Base-by-base conservation (phyloP, 2,329 filamentous ascomycete genomes). In the Ceratocystis diversiconidia region DNA sequence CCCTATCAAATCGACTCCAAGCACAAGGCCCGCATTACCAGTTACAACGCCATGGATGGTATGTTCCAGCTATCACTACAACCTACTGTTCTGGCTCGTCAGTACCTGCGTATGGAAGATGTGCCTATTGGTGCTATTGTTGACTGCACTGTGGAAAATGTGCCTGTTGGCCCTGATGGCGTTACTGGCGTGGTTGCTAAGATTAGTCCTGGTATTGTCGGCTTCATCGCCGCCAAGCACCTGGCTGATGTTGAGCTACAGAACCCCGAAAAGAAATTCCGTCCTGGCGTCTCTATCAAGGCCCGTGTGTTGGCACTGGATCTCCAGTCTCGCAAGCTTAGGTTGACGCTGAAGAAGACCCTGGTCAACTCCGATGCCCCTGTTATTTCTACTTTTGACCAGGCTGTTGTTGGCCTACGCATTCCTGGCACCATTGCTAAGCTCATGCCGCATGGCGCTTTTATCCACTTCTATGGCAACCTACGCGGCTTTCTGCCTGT, bases 231-330 rank as follows among this genome's bases (percentile, higher is more conserved):
- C 2, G 89, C 92, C 72, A 85, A 87, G 72, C 95, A 99, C 73
- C 80, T 99, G 70, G 87, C 94, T 59, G 95, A 99, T 73, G 83
- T 94, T 15, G 85, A 85, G 68, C 79, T 99, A 28, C 89, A 94
- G 72, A 89, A 96, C 71, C 94, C 94, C 0, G 94, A 99, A 75
- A 95, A 92, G 79, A 97, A 96, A 73, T 99, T 96, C 76, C 84
- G 88, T 68, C 89, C 92, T 73, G 91, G 91, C 1, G 83, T 89
- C 74, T 83, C 87, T 63, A 86, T 99, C 69, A 96, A 89, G 70
- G 88, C 89, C 22, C 83, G 92, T 68, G 89, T 99, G 30, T 77
- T 99, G 32, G 95, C 90, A 0, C 87, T 85, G 17, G 85, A 96
- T 71, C 75, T 84, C 1, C 80, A 83, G 62, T 92, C 87, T 76